Percentiles rank a stretch among this genome's conserved stretches.
Evolutionary conservation across 2,329 filamentous ascomycete genomes (phyloP).

Genomic region (Arthrobotrys megalospora): DNA sequence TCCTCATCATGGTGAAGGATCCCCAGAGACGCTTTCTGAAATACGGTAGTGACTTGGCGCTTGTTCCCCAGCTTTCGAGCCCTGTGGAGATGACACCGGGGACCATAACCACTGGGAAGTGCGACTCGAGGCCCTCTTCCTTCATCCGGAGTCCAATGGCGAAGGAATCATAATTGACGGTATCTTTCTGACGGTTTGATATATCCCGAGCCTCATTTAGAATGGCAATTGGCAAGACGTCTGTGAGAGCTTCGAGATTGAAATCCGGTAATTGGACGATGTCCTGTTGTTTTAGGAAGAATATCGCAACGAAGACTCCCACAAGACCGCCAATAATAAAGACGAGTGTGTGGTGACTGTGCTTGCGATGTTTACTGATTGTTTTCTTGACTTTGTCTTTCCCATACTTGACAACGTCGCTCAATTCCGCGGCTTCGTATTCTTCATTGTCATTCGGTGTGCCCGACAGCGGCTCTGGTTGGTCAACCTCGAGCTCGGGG

Average conservation of each 20-base stretch:
- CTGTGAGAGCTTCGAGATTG: constrained; percentile 84
- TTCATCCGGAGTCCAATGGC: constrained; percentile 87
- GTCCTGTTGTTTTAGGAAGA: constrained; percentile 91
- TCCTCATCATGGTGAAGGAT: constrained; percentile 99
- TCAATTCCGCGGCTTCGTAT: constrained; percentile 44
- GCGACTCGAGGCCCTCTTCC: constrained; percentile 82
- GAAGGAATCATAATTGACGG: constrained; percentile 93
- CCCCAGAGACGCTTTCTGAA: constrained; percentile 97
- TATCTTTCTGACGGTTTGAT: constrained; percentile 87
- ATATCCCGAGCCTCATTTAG: constrained; percentile 88
- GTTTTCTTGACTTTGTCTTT: constrained; percentile 31
- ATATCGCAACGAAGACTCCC: constrained; percentile 87
- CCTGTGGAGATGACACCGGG: constrained; percentile 96
- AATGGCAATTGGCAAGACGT: constrained; percentile 88
- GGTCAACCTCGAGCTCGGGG: constrained; percentile 19
- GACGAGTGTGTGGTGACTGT: constrained; percentile 67
- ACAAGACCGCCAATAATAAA: constrained; percentile 92
- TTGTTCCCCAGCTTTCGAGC: constrained; percentile 95
- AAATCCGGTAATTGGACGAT: constrained; percentile 80
- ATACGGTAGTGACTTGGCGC: constrained; percentile 86
- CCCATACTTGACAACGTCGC: constrained; percentile 50
- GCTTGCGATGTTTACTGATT: constrained; percentile 48
- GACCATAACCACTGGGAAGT: constrained; percentile 95
- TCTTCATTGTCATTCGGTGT: constrained; percentile 29
- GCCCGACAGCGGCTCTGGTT: constrained; percentile 25